These are phyloP conservation scores for Fusarium pseudoanthophilum DNA, from an alignment of 2,329 filamentous ascomycete genomes.

Conservation along the genomic window DNA sequence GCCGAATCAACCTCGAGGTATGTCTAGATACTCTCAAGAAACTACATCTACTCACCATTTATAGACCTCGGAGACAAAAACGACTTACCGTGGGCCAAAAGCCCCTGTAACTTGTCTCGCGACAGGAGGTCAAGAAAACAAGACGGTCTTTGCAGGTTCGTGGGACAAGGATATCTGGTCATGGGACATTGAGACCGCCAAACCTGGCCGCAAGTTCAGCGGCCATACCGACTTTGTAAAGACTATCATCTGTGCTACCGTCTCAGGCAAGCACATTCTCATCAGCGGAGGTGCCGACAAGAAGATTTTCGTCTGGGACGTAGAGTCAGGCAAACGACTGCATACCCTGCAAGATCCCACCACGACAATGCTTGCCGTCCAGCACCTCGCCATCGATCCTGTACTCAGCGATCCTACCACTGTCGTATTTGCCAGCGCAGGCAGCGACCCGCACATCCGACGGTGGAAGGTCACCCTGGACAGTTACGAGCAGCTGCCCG, in stretches of 20 bases:
- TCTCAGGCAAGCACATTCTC: constrained; percentile 71
- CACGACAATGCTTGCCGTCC: constrained; percentile 78
- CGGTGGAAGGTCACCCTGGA: constrained; percentile 74
- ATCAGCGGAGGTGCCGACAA: constrained; percentile 82
- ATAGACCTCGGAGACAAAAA: constrained; percentile 48
- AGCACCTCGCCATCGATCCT: constrained; percentile 82
- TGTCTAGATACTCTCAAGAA: constrained; percentile 11
- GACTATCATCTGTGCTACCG: constrained; percentile 70
- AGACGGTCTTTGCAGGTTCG: constrained; percentile 82
- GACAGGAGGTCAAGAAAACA: constrained; percentile 65
- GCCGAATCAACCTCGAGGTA: constrained; percentile 80
- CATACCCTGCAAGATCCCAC: constrained; percentile 82
- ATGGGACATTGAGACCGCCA: constrained; percentile 73
- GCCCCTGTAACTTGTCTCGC: constrained; percentile 84
- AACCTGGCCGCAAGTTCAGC: constrained; percentile 68
- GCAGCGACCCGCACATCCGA: constrained; percentile 82
- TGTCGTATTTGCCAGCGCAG: constrained; percentile 78
- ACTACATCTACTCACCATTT: constrained; percentile 5
- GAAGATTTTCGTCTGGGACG: constrained; percentile 86
- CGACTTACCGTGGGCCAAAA: constrained; percentile 75
- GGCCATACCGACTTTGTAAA: constrained; percentile 96
- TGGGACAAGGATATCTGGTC: constrained; percentile 96
- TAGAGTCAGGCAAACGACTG: constrained; percentile 72
- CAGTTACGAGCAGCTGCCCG: constrained; percentile 64
- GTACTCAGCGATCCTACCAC: constrained; percentile 61